Conservation (phyloP, 148 eudicot species). For the Rhododendron simsii region DNA sequence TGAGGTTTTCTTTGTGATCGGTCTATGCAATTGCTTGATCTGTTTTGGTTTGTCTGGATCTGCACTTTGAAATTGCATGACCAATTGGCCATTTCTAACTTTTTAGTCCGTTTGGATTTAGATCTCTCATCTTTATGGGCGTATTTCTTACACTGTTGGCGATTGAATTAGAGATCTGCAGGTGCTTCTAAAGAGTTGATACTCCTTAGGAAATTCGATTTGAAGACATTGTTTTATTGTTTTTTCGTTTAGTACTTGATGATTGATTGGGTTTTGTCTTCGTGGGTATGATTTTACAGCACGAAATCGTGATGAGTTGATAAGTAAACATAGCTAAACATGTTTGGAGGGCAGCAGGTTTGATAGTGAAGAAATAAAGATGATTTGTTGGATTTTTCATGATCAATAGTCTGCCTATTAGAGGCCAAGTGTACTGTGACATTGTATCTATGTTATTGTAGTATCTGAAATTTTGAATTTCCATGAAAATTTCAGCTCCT, state of each 20-base stretch:
- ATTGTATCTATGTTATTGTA: background rate
- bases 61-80: background rate
- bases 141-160: background rate
- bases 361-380: background rate
- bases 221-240: background rate
- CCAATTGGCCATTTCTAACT: background rate
- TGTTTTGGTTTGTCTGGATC: background rate
- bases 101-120: background rate
- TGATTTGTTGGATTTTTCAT: background rate
- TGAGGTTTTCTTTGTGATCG: background rate
- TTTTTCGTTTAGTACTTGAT: background rate
- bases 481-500: background rate
- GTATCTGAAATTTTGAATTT: background rate
- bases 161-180: background rate
- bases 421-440: background rate
- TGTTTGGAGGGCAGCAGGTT: background rate
- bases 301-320: background rate
- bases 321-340: background rate
- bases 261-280: background rate
- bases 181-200: background rate
- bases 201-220: background rate
- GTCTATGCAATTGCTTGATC: background rate
- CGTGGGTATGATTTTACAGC: background rate
- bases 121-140: background rate
- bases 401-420: background rate